Evolutionary conservation across 148 eudicot species (phyloP), one percentile per base, ranked within the genome.

Genomic region (Amaranthus cruentus): DNA sequence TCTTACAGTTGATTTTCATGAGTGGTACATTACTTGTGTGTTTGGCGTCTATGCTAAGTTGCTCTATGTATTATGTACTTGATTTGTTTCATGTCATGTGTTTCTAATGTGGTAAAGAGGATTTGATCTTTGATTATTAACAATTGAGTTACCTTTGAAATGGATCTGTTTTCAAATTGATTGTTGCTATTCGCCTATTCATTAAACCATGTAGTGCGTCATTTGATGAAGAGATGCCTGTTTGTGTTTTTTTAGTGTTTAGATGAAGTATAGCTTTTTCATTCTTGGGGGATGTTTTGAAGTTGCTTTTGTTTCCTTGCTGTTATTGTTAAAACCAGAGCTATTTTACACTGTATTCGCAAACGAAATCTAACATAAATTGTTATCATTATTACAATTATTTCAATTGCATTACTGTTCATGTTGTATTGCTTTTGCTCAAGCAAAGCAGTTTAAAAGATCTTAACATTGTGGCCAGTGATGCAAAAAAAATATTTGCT

Each of bases 1-100:
- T 15, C 6, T 73, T 18, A 50, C 76, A 73, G 76, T 73, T 63
- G 76, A 73, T 73, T 73, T 73, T 73, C 76, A 63, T 73, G 76
- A 69, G 14, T 73, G 76, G 76, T 73, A 73, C 76, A 73, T 73
- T 63, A 28, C 38, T 28, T 28, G 38, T 28, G 38, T 28, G 38
- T 28, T 28, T 28, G 38, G 38, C 38, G 4, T 28, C 2, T 28
- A 28, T 28, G 38, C 38, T 28, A 28, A 28, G 38, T 28, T 69
- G 15, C 6, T 2, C 5, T 21, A 18, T 18, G 0, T 7, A 66
- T 13, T 49, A 10, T 47, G 1, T 9, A 21, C 38, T 51, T 67
- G 70, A 15, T 11, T 13, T 1, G 50, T 7, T 28, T 28, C 48
- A 43, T 43, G 6, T 28, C 38, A 28, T 28, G 38, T 28, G 38